Percentiles rank a stretch among this genome's conserved stretches.
Conservation (phyloP, 148 eudicot species). For the Rhododendron ferrugineum region DNA sequence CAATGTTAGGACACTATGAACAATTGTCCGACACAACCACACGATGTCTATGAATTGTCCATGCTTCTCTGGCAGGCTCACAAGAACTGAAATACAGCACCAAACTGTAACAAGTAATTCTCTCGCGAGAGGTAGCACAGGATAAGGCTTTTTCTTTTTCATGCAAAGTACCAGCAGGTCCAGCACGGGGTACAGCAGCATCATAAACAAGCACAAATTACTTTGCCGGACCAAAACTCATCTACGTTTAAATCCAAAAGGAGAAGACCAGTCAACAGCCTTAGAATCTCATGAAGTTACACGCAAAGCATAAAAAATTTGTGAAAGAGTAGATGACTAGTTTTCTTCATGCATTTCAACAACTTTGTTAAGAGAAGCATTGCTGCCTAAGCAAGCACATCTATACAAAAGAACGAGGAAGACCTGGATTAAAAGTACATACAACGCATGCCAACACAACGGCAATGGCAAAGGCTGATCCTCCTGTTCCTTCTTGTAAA, state of each 20-base stretch:
- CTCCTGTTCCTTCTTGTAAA: constrained; percentile 66
- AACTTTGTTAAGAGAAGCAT: neutral
- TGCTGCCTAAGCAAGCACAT: neutral
- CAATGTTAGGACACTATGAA: neutral
- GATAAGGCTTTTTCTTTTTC: neutral
- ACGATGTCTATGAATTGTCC: neutral
- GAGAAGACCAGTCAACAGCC: neutral
- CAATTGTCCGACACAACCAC: neutral
- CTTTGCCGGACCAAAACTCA: neutral
- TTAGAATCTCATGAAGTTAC: neutral
- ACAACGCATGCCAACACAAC: constrained; percentile 89
- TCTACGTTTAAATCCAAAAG: neutral
- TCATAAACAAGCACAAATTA: neutral
- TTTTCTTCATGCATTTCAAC: neutral
- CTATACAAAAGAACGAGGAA: constrained; percentile 8
- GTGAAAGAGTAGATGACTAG: neutral
- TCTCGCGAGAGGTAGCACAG: neutral
- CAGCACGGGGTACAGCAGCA: neutral
- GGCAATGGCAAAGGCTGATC: constrained; percentile 80
- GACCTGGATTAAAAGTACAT: constrained; percentile 36
- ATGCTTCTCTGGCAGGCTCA: neutral
- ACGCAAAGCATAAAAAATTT: neutral
- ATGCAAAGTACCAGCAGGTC: neutral
- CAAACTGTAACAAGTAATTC: neutral
- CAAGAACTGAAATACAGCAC: neutral